A percentile compares a stretch with the other conserved stretches of the same genome.
Evolutionary conservation across 129 eudicot genomes (phyloP).

Genomic region (Silybum marianum): DNA sequence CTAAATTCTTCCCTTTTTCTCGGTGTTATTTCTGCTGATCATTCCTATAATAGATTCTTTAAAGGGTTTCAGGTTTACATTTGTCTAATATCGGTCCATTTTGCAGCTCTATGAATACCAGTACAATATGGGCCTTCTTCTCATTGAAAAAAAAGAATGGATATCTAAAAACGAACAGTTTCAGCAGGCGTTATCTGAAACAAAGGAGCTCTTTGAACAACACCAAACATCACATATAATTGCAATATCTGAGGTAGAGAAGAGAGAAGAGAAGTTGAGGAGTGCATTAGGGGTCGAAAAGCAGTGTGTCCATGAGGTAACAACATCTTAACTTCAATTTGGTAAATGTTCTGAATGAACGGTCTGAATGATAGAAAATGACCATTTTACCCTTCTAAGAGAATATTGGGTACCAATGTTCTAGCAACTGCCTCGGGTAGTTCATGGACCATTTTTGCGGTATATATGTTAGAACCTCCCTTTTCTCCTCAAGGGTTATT

Average conservation of each 20-base stretch:
- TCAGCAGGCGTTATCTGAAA: slow-evolving; percentile 46
- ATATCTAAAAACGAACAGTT: slow-evolving; percentile 57
- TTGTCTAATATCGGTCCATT: slow-evolving; percentile 17
- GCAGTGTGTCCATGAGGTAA: slow-evolving; percentile 84
- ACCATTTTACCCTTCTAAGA: not conserved
- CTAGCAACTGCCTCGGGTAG: too few species aligned
- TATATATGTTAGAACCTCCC: too few species aligned
- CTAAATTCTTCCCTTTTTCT: not conserved
- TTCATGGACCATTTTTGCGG: too few species aligned
- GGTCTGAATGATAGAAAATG: not conserved
- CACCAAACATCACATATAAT: slow-evolving; percentile 70
- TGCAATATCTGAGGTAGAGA: slow-evolving; percentile 65
- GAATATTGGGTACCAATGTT: too few species aligned
- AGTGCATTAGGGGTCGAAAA: slow-evolving; percentile 94
- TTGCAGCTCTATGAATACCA: slow-evolving; percentile 47
- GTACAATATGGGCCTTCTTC: too few species aligned
- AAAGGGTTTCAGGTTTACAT: not conserved
- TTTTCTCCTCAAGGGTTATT: too few species aligned
- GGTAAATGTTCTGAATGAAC: too few species aligned
- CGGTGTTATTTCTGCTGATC: not conserved
- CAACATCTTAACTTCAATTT: slow-evolving; percentile 6
- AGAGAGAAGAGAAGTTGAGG: slow-evolving; percentile 53
- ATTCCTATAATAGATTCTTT: not conserved
- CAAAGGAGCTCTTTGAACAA: slow-evolving; percentile 60
- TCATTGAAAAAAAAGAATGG: too few species aligned